Conservation (phyloP, 345 rosid species). For the Acer negundo region DNA sequence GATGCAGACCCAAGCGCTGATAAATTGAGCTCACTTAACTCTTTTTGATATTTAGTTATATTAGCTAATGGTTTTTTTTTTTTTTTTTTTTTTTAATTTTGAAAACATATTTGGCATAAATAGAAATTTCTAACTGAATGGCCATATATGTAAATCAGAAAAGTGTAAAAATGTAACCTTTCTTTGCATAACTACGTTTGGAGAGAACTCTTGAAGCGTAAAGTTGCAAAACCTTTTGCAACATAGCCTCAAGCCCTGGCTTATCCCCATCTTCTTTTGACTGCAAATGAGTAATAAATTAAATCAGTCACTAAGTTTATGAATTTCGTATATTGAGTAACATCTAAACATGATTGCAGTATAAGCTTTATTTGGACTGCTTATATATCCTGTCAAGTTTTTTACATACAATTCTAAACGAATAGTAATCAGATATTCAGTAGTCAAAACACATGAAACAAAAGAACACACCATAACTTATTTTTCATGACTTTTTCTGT, state of each 20-base stretch:
- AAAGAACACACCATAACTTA: background rate
- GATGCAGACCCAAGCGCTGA: background rate
- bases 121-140: background rate
- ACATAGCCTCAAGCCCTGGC: slow-evolving; percentile 91
- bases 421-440: background rate
- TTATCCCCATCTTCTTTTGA: slow-evolving; percentile 89
- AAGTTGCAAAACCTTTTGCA: slow-evolving; percentile 88
- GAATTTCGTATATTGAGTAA: background rate
- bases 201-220: slow-evolving; percentile 82
- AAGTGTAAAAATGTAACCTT: slow-evolving; percentile 45
- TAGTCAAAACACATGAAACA: background rate
- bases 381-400: background rate
- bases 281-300: slow-evolving; percentile 37
- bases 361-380: background rate
- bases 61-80: no score
- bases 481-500: background rate
- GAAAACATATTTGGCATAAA: background rate
- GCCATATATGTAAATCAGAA: background rate
- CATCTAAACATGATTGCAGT: background rate
- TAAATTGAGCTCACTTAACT: background rate
- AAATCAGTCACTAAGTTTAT: slow-evolving; percentile 9
- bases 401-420: background rate
- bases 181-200: slow-evolving; percentile 89
- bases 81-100: no score
- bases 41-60: background rate